Evolutionary conservation across 2,329 filamentous ascomycete genomes (phyloP).

Genomic region (Colletotrichum cereale): DNA sequence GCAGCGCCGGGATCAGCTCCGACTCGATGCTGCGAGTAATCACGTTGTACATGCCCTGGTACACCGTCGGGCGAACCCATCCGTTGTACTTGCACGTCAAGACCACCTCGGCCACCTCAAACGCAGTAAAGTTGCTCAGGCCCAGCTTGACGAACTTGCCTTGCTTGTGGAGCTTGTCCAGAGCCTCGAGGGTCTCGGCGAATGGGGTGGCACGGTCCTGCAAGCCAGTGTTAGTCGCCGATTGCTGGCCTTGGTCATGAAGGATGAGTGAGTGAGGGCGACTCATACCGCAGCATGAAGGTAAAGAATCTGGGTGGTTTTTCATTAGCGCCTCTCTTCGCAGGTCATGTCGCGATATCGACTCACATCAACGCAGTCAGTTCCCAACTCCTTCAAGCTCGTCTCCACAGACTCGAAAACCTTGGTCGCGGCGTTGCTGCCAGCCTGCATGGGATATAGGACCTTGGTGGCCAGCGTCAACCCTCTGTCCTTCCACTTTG

Average conservation of each 20-base stretch:
- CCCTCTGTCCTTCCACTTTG: constrained; percentile 83
- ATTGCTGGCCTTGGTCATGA: not conserved
- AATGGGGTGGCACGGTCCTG: constrained; percentile 76
- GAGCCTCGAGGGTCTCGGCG: constrained; percentile 80
- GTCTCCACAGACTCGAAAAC: constrained; percentile 75
- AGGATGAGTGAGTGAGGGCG: not conserved
- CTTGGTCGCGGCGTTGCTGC: constrained; percentile 72
- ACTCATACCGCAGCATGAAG: constrained; percentile 72
- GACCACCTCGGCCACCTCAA: constrained; percentile 88
- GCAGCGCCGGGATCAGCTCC: constrained; percentile 80
- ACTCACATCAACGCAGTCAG: constrained; percentile 77
- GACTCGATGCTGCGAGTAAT: constrained; percentile 81
- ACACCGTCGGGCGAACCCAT: constrained; percentile 87
- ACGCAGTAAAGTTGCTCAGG: constrained; percentile 87
- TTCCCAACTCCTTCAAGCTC: constrained; percentile 78
- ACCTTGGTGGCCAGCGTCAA: constrained; percentile 84
- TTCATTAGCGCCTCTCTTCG: constrained; percentile 7
- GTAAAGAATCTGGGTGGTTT: constrained; percentile 71
- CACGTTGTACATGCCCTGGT: constrained; percentile 90
- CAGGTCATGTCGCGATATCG: not conserved
- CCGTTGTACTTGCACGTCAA: constrained; percentile 82
- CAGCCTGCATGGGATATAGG: constrained; percentile 70
- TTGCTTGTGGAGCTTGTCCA: constrained; percentile 85
- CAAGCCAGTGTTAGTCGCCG: constrained; percentile 10
- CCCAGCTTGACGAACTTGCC: constrained; percentile 88